Conservation (phyloP, 192 early-diverging fungal genomes). For the Haplosporangium gracile region DNA sequence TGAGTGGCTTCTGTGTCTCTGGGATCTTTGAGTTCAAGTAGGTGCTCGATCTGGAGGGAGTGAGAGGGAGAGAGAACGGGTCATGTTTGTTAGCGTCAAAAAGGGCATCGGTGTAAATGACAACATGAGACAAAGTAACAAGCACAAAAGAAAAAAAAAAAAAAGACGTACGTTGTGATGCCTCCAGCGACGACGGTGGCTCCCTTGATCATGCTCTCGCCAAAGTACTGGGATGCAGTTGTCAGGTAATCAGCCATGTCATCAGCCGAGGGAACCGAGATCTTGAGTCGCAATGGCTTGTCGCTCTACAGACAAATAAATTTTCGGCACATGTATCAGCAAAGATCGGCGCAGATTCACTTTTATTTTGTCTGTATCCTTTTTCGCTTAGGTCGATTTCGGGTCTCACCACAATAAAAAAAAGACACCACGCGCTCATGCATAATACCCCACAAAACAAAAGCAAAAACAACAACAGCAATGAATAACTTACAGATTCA, state of each 20-base stretch:
- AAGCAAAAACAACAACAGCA: not conserved
- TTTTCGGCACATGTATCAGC: not conserved
- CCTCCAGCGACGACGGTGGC: conserved; percentile 49
- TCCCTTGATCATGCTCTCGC: conserved; percentile 39
- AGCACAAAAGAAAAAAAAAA: too few species aligned
- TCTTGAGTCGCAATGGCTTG: conserved; percentile 37
- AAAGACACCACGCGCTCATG: not conserved
- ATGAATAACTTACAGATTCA: conserved; percentile 14
- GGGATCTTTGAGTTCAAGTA: conserved; percentile 46
- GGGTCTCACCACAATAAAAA: not conserved
- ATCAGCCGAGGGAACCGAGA: conserved; percentile 41
- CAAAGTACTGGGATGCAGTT: conserved; percentile 47
- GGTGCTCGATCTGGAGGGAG: conserved; percentile 22
- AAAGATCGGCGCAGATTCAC: not conserved
- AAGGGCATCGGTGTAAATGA: not conserved
- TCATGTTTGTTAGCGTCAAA: not conserved
- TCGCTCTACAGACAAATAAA: not conserved
- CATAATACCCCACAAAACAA: not conserved
- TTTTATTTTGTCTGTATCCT: not conserved
- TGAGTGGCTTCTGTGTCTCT: conserved; percentile 43
- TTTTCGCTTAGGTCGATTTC: not conserved
- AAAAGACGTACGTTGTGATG: conserved; percentile 26
- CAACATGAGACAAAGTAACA: not conserved
- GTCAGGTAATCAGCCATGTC: conserved; percentile 52
- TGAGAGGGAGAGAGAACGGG: not conserved